Base-by-base conservation (phyloP, 352 stramenopile genomes). In the Thalassiosira exigua region DNA sequence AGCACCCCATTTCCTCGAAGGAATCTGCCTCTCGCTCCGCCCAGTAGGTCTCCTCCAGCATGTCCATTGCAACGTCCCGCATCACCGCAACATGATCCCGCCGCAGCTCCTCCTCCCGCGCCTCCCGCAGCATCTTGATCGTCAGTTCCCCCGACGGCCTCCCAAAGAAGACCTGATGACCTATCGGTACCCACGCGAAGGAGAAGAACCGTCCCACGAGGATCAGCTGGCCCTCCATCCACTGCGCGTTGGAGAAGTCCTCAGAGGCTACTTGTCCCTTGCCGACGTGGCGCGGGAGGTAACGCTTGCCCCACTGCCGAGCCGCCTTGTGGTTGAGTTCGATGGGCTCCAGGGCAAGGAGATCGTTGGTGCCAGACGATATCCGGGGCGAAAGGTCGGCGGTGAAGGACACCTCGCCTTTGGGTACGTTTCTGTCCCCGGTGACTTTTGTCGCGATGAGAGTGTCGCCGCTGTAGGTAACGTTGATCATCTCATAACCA, bases 401-500 rank as follows among this genome's bases (percentile, higher is more conserved):
- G n/a, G 79, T 82, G 67, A 93, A 93, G 24, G 87, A 86, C 3
- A 86, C 39, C 71, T 90, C 69, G 1, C 87, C 87, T 39, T 79
- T 72, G 14, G 87, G 87, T 24, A 93, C 87, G 51, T 93, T 91
- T 64, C 87, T 68, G 21, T 90, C 78, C 19, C 85, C 85, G 11
- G 87, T 93, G 0, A 91, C 85, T 69, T 93, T 93, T 32, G 69
- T 78, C 1, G 87, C 87, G 54, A 90, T 68, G 5, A 93, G 57
- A 4, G 66, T 85, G 59, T 93, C 80, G 67, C 85, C 85, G 12
- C 51, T 46, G 46, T 93, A 93, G 1, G 87, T 93, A 21, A 93
- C 53, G 51, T 93, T 93, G 30, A 93, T 85, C 75, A 93, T 87
- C 81, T 93, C 87, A 56, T 91, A 93, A 46, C 82, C 84, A 69